Conservation (phyloP, 192 early-diverging fungal genomes). For the Bifiguratus adelaidae region DNA sequence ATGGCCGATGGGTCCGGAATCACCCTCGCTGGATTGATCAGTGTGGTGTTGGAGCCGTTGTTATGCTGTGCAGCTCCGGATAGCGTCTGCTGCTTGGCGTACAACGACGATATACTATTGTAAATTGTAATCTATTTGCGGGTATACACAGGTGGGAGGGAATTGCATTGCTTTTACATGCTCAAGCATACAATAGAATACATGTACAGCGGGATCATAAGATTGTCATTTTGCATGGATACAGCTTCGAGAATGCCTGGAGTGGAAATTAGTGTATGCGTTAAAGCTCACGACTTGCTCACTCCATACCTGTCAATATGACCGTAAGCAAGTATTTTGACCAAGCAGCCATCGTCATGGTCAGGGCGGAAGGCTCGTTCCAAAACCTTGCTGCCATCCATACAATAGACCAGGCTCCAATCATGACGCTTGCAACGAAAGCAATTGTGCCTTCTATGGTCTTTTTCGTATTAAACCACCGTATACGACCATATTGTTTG, state of each 20-base stretch:
- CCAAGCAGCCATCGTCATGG: slow-evolving; percentile 21
- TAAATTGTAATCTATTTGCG: no score
- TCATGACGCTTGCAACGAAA: slow-evolving; percentile 59
- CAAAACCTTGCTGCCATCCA: slow-evolving; percentile 3
- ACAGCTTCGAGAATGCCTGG: slow-evolving; percentile 72
- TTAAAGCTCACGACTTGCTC: slow-evolving; percentile 11
- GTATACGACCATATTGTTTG: slow-evolving; percentile 50
- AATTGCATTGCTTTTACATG: no score
- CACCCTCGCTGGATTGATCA: slow-evolving; percentile 18
- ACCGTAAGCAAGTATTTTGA: slow-evolving; percentile 11
- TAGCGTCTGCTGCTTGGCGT: not conserved
- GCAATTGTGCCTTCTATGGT: slow-evolving; percentile 81
- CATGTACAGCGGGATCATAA: slow-evolving; percentile 76
- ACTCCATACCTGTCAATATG: slow-evolving; percentile 19
- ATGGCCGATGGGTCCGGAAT: slow-evolving; percentile 27
- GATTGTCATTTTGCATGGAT: slow-evolving; percentile 93
- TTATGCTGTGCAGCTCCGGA: slow-evolving; percentile 7
- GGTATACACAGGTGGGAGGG: no score
- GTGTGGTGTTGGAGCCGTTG: slow-evolving; percentile 22
- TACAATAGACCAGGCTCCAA: slow-evolving; percentile 22
- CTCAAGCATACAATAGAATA: slow-evolving; percentile 33
- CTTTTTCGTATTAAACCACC: slow-evolving; percentile 71
- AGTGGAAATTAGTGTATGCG: slow-evolving; percentile 4
- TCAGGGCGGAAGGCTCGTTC: not conserved
- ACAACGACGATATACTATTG: no score